A percentile compares a stretch with the other conserved stretches of the same genome.
These are phyloP conservation scores for Paratinospora sagittata DNA, from an alignment of 164 flowering plant species.

Conservation along the genomic window DNA sequence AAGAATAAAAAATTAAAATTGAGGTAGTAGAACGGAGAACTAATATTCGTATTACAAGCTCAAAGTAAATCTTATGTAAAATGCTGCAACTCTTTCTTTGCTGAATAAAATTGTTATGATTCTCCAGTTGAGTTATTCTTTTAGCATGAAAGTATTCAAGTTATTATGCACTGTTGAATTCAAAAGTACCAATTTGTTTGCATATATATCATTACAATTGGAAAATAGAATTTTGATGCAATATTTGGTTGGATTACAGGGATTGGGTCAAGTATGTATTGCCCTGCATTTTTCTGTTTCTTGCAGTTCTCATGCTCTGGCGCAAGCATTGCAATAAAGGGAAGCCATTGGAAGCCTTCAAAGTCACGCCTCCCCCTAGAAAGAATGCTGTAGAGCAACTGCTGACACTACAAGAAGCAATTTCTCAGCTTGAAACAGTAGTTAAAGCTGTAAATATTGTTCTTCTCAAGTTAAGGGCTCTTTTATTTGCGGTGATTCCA, in stretches of 20 bases:
- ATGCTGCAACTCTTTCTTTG: too few relatives aligned
- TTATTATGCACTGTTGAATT: too few relatives aligned
- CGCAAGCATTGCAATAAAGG: slow-evolving; percentile 37
- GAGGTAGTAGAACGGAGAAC: too few relatives aligned
- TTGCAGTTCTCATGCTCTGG: slow-evolving; percentile 63
- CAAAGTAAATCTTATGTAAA: too few relatives aligned
- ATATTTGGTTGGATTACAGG: slow-evolving; percentile 34
- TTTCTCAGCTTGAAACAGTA: slow-evolving; percentile 54
- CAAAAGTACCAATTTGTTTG: too few relatives aligned
- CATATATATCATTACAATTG: not conserved
- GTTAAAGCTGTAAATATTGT: slow-evolving; percentile 65
- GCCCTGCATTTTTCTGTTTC: slow-evolving; percentile 35
- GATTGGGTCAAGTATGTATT: slow-evolving; percentile 57
- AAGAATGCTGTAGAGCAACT: slow-evolving; percentile 80
- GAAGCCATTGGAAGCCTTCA: slow-evolving; percentile 52
- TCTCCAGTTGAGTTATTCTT: too few relatives aligned
- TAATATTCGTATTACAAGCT: too few relatives aligned
- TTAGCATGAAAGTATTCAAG: too few relatives aligned
- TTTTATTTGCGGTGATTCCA: slow-evolving; percentile 60
- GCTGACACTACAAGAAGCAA: slow-evolving; percentile 58
- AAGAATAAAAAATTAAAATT: too few relatives aligned
- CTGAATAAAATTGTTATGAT: too few relatives aligned
- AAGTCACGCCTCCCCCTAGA: slow-evolving; percentile 53
- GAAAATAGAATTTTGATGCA: not conserved
- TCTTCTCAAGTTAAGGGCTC: slow-evolving; percentile 77